Percentiles rank a stretch among this genome's conserved stretches.
Conservation (phyloP, 129 eudicot species). For the Deinandra increscens region DNA sequence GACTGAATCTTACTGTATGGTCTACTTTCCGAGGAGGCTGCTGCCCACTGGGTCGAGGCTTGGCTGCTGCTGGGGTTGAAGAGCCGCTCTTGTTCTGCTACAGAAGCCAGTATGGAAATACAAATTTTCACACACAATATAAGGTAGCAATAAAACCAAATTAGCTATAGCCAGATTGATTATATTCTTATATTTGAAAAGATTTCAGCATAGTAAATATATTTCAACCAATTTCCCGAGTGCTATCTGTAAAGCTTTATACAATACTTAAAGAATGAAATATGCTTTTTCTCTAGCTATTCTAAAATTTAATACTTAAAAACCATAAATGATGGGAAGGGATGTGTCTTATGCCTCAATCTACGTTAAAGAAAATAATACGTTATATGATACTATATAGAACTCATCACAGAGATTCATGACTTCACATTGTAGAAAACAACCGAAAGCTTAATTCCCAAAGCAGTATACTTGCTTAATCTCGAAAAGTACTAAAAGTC, state of each 20-base stretch:
- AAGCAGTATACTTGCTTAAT: neutral
- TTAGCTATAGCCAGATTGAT: neutral
- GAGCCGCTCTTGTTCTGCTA: slow-evolving; percentile 47
- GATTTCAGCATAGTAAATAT: neutral
- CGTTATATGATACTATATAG: neutral
- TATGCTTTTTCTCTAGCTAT: neutral
- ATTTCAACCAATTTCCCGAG: slow-evolving; percentile 4
- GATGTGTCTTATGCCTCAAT: neutral
- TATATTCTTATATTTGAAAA: slow-evolving; percentile 1
- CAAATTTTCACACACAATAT: neutral
- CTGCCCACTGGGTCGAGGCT: slow-evolving; percentile 37
- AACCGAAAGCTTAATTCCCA: neutral
- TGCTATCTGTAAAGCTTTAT: neutral
- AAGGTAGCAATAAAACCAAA: neutral
- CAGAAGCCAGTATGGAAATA: slow-evolving; percentile 12
- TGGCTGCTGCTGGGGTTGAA: slow-evolving; percentile 44
- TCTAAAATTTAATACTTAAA: neutral
- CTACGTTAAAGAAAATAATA: neutral
- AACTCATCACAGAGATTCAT: slow-evolving; percentile 1
- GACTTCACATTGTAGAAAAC: neutral
- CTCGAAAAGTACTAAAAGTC: neutral
- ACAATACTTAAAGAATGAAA: neutral
- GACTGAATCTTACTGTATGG: slow-evolving; percentile 42
- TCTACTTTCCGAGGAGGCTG: slow-evolving; percentile 35
- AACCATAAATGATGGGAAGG: neutral